Conservation (phyloP, 139 green algal species). For the Micractinium conductrix region DNA sequence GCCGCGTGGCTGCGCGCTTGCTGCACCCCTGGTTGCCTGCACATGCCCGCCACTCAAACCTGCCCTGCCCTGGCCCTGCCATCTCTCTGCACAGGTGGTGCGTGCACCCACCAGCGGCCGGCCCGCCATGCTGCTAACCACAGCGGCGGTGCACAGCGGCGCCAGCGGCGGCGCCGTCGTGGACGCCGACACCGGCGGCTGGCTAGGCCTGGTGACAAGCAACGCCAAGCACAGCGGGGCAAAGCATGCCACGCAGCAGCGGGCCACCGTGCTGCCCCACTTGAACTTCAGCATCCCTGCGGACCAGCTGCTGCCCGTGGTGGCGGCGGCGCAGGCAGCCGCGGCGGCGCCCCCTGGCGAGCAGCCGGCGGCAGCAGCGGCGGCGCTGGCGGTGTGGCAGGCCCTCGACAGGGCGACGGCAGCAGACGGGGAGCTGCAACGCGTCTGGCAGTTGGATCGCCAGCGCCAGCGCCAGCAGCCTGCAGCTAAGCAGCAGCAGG, state of each 20-base stretch:
- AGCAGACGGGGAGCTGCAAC: slow-evolving; percentile 30
- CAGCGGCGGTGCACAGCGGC: slow-evolving; percentile 72
- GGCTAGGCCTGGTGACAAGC: slow-evolving; percentile 77
- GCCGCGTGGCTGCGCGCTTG: background rate
- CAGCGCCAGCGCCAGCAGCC: background rate
- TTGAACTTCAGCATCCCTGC: slow-evolving; percentile 72
- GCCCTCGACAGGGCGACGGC: slow-evolving; percentile 47
- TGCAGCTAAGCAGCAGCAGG: too few relatives aligned
- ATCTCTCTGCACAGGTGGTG: slow-evolving; percentile 14
- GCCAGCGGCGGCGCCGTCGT: slow-evolving; percentile 77
- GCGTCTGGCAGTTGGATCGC: slow-evolving; percentile 35
- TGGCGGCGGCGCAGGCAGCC: background rate
- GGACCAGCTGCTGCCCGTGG: slow-evolving; percentile 57
- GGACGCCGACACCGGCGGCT: slow-evolving; percentile 34
- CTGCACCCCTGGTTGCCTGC: background rate
- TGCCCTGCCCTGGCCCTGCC: background rate
- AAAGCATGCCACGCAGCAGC: too few relatives aligned
- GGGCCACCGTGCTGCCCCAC: slow-evolving; percentile 56
- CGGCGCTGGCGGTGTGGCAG: background rate
- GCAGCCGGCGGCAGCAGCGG: background rate
- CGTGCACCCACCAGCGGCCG: background rate
- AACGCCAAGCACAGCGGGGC: slow-evolving; percentile 29
- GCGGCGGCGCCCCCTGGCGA: too few relatives aligned
- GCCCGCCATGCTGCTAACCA: slow-evolving; percentile 71
- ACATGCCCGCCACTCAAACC: background rate